Percentiles rank a stretch among this genome's conserved stretches.
Evolutionary conservation across 2,329 filamentous ascomycete species (phyloP).

Genomic region (Fusarium aywerte): DNA sequence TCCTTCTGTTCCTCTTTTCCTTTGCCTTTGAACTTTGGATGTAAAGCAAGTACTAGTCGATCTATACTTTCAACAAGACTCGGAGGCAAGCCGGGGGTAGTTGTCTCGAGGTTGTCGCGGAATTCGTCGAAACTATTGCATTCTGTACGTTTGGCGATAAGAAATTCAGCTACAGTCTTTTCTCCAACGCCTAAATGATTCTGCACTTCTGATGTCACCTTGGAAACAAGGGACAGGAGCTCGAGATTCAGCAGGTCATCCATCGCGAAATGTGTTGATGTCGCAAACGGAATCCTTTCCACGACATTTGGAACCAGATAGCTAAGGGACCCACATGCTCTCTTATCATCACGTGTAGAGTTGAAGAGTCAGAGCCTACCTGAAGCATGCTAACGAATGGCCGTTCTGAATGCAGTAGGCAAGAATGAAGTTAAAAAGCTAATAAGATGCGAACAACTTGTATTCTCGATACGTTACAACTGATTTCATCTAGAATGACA

Average conservation of each 20-base stretch:
- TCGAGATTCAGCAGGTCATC: constrained; percentile 93
- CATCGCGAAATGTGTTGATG: constrained; percentile 62
- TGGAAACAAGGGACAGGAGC: constrained; percentile 91
- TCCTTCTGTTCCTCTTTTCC: constrained; percentile 55
- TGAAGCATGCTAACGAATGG: too few species aligned
- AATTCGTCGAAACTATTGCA: constrained; percentile 78
- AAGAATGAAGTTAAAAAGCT: too few species aligned
- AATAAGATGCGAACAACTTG: too few species aligned
- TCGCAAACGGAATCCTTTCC: not conserved
- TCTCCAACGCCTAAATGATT: constrained; percentile 93
- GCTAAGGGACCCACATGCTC: not conserved
- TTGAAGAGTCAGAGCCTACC: too few species aligned
- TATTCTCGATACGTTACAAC: too few species aligned
- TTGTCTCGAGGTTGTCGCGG: constrained; percentile 71
- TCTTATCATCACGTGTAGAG: not conserved
- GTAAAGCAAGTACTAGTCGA: constrained; percentile 86
- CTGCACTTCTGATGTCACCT: constrained; percentile 91
- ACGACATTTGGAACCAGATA: not conserved
- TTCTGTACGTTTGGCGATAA: constrained; percentile 89
- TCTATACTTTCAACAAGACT: constrained; percentile 93
- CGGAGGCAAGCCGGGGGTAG: constrained; percentile 78
- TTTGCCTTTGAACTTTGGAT: constrained; percentile 83
- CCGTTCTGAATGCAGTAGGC: too few species aligned
- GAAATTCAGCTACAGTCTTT: constrained; percentile 95
- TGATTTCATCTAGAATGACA: too few species aligned